phyloP scores from a whole-genome alignment of 345 rosid genomes.

The Eucalyptus coolabah region DNA sequence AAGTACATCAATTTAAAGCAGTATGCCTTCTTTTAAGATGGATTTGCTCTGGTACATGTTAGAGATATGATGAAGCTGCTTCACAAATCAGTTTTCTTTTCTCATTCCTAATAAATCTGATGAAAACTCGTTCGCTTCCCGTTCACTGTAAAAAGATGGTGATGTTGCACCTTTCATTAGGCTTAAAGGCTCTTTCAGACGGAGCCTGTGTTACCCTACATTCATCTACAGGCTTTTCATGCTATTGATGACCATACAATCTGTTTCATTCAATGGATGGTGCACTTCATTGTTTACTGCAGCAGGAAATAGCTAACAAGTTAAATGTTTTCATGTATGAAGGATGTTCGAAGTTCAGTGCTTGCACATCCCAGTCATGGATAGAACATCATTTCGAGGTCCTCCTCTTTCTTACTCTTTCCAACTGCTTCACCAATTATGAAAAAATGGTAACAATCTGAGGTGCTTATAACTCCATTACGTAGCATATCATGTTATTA shows the following conservation, averaged over 20 bases:
- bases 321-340: not conserved
- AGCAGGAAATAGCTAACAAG: not conserved
- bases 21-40: not conserved
- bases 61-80: not conserved
- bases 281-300: not conserved
- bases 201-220: not conserved
- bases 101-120: not conserved
- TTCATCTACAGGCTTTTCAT: not conserved
- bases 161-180: not conserved
- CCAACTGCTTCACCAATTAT: not conserved
- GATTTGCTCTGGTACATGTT: not conserved
- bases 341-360: constrained; percentile 69
- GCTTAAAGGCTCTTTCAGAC: not conserved
- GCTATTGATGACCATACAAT: not conserved
- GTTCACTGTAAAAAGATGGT: not conserved
- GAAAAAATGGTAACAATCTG: not conserved
- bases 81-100: not conserved
- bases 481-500: not conserved
- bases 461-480: not conserved
- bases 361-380: constrained; percentile 69
- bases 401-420: not conserved
- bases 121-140: not conserved
- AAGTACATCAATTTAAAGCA: not conserved
- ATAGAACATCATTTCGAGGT: constrained; percentile 62
- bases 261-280: not conserved